Percentiles rank a stretch among this genome's conserved stretches.
Evolutionary conservation across 495 filamentous ascomycete species (phyloP).

Genomic region (Daldinia childiae): DNA sequence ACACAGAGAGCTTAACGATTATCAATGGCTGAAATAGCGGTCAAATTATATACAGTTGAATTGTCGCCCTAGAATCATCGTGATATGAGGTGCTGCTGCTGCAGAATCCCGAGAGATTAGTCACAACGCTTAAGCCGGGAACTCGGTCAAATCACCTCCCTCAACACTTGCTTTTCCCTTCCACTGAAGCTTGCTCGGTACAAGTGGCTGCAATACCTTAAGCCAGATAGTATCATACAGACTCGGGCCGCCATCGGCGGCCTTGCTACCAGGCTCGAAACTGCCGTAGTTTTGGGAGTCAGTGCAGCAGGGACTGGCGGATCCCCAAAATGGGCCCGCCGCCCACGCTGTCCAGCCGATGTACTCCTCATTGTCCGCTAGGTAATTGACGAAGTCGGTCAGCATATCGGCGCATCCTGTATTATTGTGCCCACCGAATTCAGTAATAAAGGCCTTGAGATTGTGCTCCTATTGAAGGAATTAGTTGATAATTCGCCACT

Average conservation of each 20-base stretch:
- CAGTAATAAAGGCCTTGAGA: constrained; percentile 63
- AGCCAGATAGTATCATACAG: constrained; percentile 59
- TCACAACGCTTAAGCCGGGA: constrained; percentile 12
- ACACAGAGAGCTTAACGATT: neutral
- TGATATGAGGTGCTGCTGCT: neutral
- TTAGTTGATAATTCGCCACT: constrained; percentile 2
- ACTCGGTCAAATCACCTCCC: constrained; percentile 45
- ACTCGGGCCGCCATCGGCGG: constrained; percentile 54
- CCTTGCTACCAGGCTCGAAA: constrained; percentile 58
- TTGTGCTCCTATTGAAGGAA: constrained; percentile 44
- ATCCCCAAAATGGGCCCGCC: constrained; percentile 62
- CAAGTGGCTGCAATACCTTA: constrained; percentile 54
- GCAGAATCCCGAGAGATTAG: neutral
- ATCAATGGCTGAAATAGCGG: neutral
- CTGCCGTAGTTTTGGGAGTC: constrained; percentile 55
- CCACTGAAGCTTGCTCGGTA: constrained; percentile 57
- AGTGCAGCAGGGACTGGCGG: constrained; percentile 58
- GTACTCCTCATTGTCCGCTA: constrained; percentile 59
- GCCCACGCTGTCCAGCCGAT: constrained; percentile 66
- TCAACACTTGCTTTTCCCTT: constrained; percentile 46
- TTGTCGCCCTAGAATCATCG: neutral
- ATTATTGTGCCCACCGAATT: constrained; percentile 62
- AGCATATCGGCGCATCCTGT: constrained; percentile 58
- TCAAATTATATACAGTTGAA: neutral
- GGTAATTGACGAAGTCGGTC: constrained; percentile 57